Evolutionary conservation across 768 basidiomycete species (phyloP).

Genomic region (Amanita fuliginea): DNA sequence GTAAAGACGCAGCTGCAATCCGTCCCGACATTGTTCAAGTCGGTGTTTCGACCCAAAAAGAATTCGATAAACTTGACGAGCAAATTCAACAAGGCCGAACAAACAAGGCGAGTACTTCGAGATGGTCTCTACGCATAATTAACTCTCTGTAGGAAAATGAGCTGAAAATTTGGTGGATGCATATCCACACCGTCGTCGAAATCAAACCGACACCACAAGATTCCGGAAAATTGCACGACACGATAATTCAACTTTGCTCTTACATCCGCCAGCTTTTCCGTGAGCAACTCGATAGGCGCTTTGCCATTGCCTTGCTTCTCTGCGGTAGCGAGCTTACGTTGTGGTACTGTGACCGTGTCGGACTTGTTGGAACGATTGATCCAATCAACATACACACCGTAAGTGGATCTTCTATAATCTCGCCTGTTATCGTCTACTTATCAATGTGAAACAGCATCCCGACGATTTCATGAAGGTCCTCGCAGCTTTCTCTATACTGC

Average conservation of each 20-base stretch:
- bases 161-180: background rate
- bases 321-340: slow-evolving; percentile 5
- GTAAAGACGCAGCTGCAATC: background rate
- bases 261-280: slow-evolving; percentile 9
- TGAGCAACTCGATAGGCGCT: slow-evolving; percentile 9
- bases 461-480: background rate
- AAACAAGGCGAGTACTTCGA: background rate
- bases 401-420: background rate
- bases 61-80: background rate
- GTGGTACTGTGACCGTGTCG: slow-evolving; percentile 7
- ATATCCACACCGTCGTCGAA: background rate
- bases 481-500: background rate
- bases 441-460: background rate
- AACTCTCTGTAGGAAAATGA: background rate
- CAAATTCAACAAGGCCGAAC: background rate
- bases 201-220: background rate
- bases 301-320: slow-evolving; percentile 4
- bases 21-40: background rate
- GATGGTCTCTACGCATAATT: background rate
- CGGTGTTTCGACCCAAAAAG: background rate
- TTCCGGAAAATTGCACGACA: background rate
- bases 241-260: background rate
- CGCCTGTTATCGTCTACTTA: no score
- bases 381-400: slow-evolving; percentile 8
- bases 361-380: slow-evolving; percentile 5